Evolutionary conservation across 179 eudicot species (phyloP), one percentile per base, ranked within the genome.

Genomic region (Amaranthus tricolor): DNA sequence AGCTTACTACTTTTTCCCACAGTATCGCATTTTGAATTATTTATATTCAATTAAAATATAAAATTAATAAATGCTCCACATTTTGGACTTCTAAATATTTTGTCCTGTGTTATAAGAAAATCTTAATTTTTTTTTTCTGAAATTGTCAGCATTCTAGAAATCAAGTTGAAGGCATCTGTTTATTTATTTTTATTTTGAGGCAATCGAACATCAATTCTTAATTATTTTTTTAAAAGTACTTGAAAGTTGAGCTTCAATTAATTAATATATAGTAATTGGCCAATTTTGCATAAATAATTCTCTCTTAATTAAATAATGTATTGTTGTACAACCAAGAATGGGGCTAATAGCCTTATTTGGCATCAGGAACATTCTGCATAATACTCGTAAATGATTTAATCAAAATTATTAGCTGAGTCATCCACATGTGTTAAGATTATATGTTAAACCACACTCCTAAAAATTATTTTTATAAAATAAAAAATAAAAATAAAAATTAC

Each of bases 301-400:
- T 24, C 24, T n/a, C n/a, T 6, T 40, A 50, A 20, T 50, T 3
- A 67, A 67, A 68, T 21, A 68, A 21, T 11, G 45, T 21, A 52
- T 13, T 51, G 24, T 24, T 68, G 71, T 61, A 43, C 78, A 59
- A 54, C 45, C 79, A 76, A 44, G 53, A 59, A 70, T 70, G 64
- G 20, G 57, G 48, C 65, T 49, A 62, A 52, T 71, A 70, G 71
- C 48, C 70, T 70, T 62, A 70, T 54, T 69, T 76, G 63, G 79
- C 71, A 71, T 71, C 53, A 70, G 43, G 74, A 69, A 76, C 79
- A 76, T 76, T 76, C 79, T 69, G 79, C 68, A 60, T 14, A 14
- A 31, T 51, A 51, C 59, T 52, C 43, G 71, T 12, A 51, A 6
- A 52, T 24, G 47, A 68, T 52, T 68, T 7, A 49, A 52, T 4